Conservation (phyloP, 257 asterid genomes). For the Misopates orontium region DNA sequence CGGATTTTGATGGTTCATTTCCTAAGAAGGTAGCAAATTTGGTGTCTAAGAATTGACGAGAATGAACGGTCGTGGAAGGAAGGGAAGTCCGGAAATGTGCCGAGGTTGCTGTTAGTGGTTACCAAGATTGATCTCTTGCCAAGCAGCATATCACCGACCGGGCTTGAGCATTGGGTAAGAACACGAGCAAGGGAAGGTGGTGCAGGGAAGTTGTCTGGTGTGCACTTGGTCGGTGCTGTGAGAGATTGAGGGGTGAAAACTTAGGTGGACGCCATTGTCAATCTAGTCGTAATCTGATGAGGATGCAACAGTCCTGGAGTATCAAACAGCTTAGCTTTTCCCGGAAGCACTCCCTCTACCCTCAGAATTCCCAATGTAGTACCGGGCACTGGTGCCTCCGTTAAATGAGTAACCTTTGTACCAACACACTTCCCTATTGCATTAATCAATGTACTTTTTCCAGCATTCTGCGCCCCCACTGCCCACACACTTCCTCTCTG, state of each 20-base stretch:
- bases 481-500: conserved; percentile 89
- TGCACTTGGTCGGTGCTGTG: conserved; percentile 85
- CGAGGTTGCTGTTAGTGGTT: conserved; percentile 72
- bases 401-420: conserved; percentile 57
- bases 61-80: conserved; percentile 75
- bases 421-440: conserved; percentile 75
- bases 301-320: conserved; percentile 95
- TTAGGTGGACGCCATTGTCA: conserved; percentile 71
- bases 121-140: conserved; percentile 90
- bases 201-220: conserved; percentile 58
- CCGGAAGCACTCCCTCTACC: conserved; percentile 90
- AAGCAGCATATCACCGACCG: conserved; percentile 70
- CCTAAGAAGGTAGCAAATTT: conserved; percentile 72
- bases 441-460: conserved; percentile 78
- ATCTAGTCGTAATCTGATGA: conserved; percentile 76
- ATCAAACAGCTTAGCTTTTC: conserved; percentile 78
- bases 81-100: conserved; percentile 82
- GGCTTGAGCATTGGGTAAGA: conserved; percentile 87
- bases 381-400: conserved; percentile 91
- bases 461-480: conserved; percentile 91
- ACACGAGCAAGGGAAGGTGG: conserved; percentile 83
- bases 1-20: conserved; percentile 88
- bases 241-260: conserved; percentile 85
- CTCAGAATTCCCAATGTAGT: conserved; percentile 86
- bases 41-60: conserved; percentile 61